phyloP scores from a whole-genome alignment of 2,329 filamentous ascomycete species.

The Phaeosphaeriaceae sp. region DNA sequence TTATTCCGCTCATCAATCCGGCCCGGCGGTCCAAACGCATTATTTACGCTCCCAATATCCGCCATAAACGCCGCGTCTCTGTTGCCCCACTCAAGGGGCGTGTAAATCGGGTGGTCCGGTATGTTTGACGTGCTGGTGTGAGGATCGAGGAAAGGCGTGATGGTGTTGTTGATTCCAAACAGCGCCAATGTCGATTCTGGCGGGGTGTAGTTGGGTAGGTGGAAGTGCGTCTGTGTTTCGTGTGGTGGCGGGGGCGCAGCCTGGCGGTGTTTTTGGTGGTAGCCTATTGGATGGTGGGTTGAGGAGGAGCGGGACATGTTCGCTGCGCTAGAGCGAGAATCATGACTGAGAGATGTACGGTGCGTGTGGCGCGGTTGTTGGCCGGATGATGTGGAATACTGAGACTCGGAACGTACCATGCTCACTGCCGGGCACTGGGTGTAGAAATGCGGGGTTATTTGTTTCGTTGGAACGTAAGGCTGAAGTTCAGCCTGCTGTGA shows the following conservation, averaged over 20 bases:
- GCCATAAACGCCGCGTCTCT: no score
- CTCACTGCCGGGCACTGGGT: conserved; percentile 9
- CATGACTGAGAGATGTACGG: conserved; percentile 4
- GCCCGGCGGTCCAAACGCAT: no score
- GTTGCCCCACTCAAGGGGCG: no score
- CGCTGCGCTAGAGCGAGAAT: background rate
- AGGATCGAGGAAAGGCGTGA: no score
- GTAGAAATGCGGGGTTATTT: background rate
- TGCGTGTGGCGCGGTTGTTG: conserved; percentile 1
- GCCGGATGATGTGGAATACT: conserved; percentile 13
- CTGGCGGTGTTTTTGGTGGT: background rate
- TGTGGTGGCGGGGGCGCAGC: background rate
- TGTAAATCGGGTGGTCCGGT: no score
- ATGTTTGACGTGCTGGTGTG: no score
- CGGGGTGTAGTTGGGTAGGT: background rate
- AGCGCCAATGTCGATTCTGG: background rate
- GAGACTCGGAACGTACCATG: conserved; percentile 20
- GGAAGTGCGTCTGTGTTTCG: background rate
- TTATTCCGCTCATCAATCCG: no score
- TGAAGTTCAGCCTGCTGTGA: conserved; percentile 25
- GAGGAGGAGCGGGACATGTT: conserved; percentile 13
- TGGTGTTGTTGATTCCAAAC: no score
- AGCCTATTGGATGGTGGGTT: conserved; percentile 2
- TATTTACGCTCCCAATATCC: no score
- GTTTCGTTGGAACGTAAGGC: conserved; percentile 16